Evolutionary conservation across 768 basidiomycete species (phyloP), one percentile per base, ranked within the genome.

Genomic region (Psilocybe cyanescens): DNA sequence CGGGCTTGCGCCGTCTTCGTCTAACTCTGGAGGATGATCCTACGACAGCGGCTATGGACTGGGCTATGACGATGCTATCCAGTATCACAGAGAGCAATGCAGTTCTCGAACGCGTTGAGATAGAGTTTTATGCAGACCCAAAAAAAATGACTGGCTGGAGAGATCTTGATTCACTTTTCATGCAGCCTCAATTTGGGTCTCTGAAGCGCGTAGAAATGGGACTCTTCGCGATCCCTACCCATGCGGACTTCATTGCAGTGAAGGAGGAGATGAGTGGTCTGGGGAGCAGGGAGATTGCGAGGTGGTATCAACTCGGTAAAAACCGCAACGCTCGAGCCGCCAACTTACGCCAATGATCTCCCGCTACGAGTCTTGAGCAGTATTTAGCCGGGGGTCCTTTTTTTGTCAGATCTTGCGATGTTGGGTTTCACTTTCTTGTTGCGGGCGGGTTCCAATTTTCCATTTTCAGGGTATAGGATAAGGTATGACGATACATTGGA

Each of bases 71-170:
- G 3, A 63, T 81, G 11, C 68, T 81, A 9, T 68, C 71, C 3
- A 72, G 65, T 60, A 62, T 76, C 30, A 63, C 72, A 17, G 56
- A 55, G 37, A 45, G 57, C 57, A 52, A 71, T 39, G 45, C 64
- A 11, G 54, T 63, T 4, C 71, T 79, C 7, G 70, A 75, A 24
- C 70, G 70, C 24, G 65, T 81, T 33, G 72, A 70, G 2, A 69
- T 81, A 49, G 80, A 81, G 65, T 78, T 81, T 63, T 81, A 74
- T 67, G 70, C 73, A 5, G 78, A 78, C 54, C 73, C 76, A 11
- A 76, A 76, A 65, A 74, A 71, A 53, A 68, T 79, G 33, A 55
- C 63, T 8, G 72, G 71, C 1, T 81, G 79, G 78, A 57, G 64
- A 0, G 68, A 59, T 8, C 73, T 81, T 2, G 76, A 79, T 52